Conservation (phyloP, 2,329 filamentous ascomycete species). For the Paecilomyces niveus region DNA sequence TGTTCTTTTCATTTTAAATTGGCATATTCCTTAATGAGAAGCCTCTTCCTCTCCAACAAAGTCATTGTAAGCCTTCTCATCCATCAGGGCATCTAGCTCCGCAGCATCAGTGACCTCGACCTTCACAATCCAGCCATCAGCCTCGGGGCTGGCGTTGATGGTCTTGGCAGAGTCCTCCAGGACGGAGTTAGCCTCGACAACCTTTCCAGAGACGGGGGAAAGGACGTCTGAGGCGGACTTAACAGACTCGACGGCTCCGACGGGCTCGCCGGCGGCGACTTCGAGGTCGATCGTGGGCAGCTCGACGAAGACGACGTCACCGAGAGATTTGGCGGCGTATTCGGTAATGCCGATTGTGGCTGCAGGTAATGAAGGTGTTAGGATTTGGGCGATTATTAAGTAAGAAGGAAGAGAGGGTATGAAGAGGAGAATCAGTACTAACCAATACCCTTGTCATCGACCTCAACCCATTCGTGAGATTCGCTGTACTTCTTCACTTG, state of each 20-base stretch:
- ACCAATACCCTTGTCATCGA: constrained; percentile 73
- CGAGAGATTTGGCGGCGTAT: constrained; percentile 86
- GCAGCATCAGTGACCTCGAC: constrained; percentile 65
- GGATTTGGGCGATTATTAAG: constrained; percentile 10
- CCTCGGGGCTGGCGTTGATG: constrained; percentile 88
- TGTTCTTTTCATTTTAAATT: background rate
- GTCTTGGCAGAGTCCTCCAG: constrained; percentile 79
- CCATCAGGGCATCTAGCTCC: constrained; percentile 73
- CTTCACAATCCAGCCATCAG: constrained; percentile 88
- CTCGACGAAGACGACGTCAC: constrained; percentile 96
- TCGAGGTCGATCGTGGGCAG: constrained; percentile 66
- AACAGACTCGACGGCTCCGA: constrained; percentile 95
- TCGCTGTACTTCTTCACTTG: constrained; percentile 77
- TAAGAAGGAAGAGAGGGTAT: constrained; percentile 13
- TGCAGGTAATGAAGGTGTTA: constrained; percentile 20
- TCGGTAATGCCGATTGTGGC: constrained; percentile 74
- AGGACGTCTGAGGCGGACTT: constrained; percentile 98
- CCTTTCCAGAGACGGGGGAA: constrained; percentile 71
- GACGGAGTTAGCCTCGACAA: constrained; percentile 64
- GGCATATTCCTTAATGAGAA: background rate
- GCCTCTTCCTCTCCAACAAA: constrained; percentile 52
- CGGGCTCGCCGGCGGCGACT: constrained; percentile 68
- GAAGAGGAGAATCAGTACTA: constrained; percentile 17
- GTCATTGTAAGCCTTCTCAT: constrained; percentile 65
- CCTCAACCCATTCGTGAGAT: constrained; percentile 97